Evolutionary conservation across 805 yeast species (phyloP).

Genomic region (Hyphopichia homilentoma): DNA sequence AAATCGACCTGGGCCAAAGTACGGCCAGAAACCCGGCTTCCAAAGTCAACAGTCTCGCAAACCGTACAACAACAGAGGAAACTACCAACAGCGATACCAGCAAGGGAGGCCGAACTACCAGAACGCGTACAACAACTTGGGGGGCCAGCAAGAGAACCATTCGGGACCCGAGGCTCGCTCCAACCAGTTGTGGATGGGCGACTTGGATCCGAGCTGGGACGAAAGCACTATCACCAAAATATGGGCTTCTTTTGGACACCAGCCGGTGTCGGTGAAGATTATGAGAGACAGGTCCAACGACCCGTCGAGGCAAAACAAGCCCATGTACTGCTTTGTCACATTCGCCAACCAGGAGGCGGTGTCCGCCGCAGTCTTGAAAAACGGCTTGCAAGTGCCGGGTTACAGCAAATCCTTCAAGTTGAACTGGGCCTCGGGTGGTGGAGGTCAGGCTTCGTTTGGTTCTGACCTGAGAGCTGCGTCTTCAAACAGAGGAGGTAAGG

Average conservation of each 20-base stretch:
- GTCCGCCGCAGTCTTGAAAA: conserved; percentile 57
- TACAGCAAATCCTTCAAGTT: conserved; percentile 58
- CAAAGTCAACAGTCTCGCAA: conserved; percentile 3
- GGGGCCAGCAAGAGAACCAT: conserved; percentile 2
- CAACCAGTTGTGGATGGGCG: conserved; percentile 81
- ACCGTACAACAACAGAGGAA: conserved; percentile 4
- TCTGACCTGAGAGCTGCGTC: conserved; percentile 8
- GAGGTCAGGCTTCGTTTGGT: too few relatives aligned
- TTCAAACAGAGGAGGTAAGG: neutral
- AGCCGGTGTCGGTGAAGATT: conserved; percentile 55
- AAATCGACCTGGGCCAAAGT: too few relatives aligned
- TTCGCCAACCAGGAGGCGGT: conserved; percentile 63
- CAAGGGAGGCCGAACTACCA: conserved; percentile 3
- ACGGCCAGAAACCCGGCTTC: neutral
- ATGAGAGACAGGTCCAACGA: conserved; percentile 68
- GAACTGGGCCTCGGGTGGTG: conserved; percentile 71
- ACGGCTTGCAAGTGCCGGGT: conserved; percentile 71
- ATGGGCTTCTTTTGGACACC: conserved; percentile 71
- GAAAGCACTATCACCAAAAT: conserved; percentile 62
- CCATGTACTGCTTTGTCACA: conserved; percentile 72
- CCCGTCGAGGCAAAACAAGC: conserved; percentile 21
- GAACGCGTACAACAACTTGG: conserved; percentile 4
- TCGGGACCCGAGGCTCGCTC: conserved; percentile 4
- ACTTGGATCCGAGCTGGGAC: conserved; percentile 80
- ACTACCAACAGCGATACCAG: conserved; percentile 3